Evolutionary conservation across 164 flowering plant genomes (phyloP).

Genomic region (Piper longum): DNA sequence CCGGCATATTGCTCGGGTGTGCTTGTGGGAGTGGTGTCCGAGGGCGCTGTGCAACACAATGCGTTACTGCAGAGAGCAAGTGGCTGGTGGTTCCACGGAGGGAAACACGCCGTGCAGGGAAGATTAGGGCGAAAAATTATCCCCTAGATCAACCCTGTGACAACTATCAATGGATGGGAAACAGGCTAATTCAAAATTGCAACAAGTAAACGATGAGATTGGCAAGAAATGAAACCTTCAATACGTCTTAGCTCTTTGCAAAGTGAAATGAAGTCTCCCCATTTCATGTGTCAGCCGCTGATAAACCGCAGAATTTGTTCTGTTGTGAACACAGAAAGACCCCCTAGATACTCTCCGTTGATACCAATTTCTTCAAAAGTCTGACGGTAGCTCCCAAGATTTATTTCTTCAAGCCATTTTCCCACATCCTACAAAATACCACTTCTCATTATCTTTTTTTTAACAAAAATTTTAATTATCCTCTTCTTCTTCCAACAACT

Average conservation of each 20-base stretch:
- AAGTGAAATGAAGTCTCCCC: conserved; percentile 98
- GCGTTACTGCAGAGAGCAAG: no score
- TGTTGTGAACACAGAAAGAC: conserved; percentile 93
- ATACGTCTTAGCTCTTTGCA: conserved; percentile 96
- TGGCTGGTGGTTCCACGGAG: no score
- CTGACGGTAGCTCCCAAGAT: conserved; percentile 74
- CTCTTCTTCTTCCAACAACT: background rate
- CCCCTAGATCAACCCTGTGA: no score
- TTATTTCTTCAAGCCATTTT: conserved; percentile 90
- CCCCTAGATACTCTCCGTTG: conserved; percentile 88
- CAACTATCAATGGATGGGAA: background rate
- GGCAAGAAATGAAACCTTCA: conserved; percentile 38
- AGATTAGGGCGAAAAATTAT: no score
- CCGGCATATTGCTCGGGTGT: no score
- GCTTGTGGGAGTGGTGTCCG: no score
- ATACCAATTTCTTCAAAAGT: conserved; percentile 79
- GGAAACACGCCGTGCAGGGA: no score
- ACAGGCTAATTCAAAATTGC: background rate
- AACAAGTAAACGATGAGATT: background rate
- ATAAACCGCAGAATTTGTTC: conserved; percentile 94
- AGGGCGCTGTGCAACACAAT: no score
- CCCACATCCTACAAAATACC: conserved; percentile 66
- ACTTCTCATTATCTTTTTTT: background rate
- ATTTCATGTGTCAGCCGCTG: conserved; percentile 93
- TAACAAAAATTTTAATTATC: background rate